Percentiles rank a stretch among this genome's conserved stretches.
Conservation (phyloP, 495 filamentous ascomycete species). For the Hypoxylon lienhwacheense region DNA sequence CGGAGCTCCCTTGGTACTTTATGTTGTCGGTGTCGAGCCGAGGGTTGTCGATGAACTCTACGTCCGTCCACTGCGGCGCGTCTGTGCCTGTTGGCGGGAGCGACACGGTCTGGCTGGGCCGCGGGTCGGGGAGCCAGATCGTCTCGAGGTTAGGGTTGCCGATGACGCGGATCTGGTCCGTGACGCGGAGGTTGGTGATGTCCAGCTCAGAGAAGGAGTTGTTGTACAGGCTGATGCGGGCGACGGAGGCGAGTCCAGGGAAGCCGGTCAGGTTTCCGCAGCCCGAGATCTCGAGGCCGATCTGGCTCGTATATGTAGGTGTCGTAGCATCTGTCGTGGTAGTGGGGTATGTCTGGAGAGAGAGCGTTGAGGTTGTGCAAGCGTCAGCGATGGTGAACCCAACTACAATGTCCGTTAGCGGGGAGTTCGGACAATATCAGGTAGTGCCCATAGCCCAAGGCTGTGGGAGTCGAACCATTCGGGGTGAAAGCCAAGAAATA, state of each 20-base stretch:
- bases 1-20: conserved; percentile 12
- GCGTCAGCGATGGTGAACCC: conserved; percentile 9
- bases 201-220: conserved; percentile 16
- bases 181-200: conserved; percentile 8
- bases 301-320: neutral
- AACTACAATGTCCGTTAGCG: neutral
- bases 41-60: conserved; percentile 17
- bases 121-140: conserved; percentile 6
- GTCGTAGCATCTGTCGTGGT: neutral
- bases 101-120: conserved; percentile 5
- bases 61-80: conserved; percentile 19
- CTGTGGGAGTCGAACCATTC: neutral
- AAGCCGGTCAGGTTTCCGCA: conserved; percentile 1
- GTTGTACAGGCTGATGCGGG: conserved; percentile 8
- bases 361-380: conserved; percentile 16
- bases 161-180: conserved; percentile 18
- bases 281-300: conserved; percentile 17
- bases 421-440: neutral
- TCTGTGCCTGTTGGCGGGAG: conserved; percentile 16
- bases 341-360: conserved; percentile 1
- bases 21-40: conserved; percentile 4
- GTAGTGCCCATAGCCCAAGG: no score
- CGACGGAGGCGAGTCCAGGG: neutral
- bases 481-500: neutral
- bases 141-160: conserved; percentile 18